phyloP scores from a whole-genome alignment of 2,329 filamentous ascomycete genomes.

The Trichoderma sp. region DNA sequence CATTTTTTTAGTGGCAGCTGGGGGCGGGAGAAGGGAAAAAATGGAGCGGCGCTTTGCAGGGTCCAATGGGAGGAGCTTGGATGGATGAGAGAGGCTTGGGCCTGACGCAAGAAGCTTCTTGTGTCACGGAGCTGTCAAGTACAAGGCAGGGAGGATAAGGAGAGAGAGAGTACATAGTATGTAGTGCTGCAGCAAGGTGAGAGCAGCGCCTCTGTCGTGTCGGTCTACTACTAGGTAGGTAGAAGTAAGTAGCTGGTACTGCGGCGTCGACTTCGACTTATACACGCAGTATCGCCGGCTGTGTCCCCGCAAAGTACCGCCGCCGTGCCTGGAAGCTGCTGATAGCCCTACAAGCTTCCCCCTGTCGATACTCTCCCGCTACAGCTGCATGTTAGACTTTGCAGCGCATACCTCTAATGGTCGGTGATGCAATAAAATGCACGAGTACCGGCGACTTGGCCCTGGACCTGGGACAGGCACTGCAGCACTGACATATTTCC shows the following conservation, averaged over 20 bases:
- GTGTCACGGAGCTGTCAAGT: not conserved
- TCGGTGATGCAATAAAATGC: not conserved
- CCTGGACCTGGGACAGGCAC: not conserved
- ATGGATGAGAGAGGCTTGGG: not conserved
- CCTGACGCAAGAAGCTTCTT: not conserved
- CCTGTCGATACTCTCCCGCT: not conserved
- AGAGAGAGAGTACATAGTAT: not conserved
- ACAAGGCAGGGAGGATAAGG: not conserved
- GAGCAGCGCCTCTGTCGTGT: no score
- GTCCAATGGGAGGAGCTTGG: not conserved
- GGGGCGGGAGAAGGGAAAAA: not conserved
- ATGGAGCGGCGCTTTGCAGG: not conserved
- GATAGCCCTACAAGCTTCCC: not conserved
- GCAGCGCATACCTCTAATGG: not conserved
- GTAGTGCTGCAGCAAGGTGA: not conserved
- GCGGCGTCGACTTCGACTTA: no score
- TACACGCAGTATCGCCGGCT: not conserved
- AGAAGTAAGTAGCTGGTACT: no score
- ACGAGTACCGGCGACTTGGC: not conserved
- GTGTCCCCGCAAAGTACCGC: not conserved
- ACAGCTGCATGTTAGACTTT: not conserved
- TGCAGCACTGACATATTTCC: not conserved
- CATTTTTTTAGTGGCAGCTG: not conserved
- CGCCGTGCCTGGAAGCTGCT: not conserved
- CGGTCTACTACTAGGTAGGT: no score